Evolutionary conservation across 192 early-diverging fungal genomes (phyloP).

Genomic region (Coemansia sp.): DNA sequence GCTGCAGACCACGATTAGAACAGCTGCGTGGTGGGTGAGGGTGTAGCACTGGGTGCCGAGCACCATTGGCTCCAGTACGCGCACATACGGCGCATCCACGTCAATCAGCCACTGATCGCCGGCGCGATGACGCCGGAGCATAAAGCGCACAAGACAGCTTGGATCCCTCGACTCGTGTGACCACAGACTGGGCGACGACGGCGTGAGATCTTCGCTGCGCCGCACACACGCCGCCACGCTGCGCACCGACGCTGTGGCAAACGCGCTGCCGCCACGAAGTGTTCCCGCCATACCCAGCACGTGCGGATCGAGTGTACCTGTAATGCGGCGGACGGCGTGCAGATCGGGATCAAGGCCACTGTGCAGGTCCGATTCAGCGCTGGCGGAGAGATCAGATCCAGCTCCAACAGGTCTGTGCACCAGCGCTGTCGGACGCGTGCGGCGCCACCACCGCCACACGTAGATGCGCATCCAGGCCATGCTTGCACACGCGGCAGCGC

Average conservation of each 20-base stretch:
- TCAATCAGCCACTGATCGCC: conserved; percentile 37
- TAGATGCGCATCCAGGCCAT: conserved; percentile 27
- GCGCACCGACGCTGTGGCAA: background rate
- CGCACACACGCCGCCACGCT: background rate
- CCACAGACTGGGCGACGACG: conserved; percentile 15
- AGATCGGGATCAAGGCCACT: background rate
- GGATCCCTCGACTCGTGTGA: conserved; percentile 7
- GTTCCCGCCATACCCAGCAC: conserved; percentile 1
- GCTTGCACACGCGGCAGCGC: background rate
- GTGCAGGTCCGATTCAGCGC: background rate
- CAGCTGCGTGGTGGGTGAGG: conserved; percentile 17
- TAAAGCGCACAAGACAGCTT: conserved; percentile 9
- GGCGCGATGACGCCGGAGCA: conserved; percentile 18
- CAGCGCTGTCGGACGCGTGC: conserved; percentile 20
- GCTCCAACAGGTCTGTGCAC: background rate
- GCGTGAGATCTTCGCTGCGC: background rate
- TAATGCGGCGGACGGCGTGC: conserved; percentile 9
- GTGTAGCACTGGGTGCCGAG: conserved; percentile 25
- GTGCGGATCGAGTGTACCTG: conserved; percentile 20
- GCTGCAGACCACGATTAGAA: conserved; percentile 10
- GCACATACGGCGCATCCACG: conserved; percentile 10
- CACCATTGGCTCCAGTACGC: conserved; percentile 23
- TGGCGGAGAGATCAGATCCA: too few relatives aligned
- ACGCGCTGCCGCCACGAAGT: background rate
- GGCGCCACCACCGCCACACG: conserved; percentile 20